These are phyloP conservation scores for Fagopyrum tataricum DNA, from an alignment of 148 eudicot genomes.

Conservation along the genomic window DNA sequence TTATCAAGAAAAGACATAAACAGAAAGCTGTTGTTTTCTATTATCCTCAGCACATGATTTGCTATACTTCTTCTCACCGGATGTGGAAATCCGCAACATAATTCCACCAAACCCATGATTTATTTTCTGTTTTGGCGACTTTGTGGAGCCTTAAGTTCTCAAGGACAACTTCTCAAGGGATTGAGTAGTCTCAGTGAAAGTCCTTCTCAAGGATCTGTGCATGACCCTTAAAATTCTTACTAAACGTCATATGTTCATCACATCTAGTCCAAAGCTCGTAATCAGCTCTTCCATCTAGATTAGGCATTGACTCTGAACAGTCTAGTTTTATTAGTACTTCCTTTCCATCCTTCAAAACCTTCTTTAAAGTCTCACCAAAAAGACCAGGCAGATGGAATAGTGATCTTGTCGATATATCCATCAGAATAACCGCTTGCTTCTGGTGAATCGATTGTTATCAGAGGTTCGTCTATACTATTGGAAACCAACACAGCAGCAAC, in stretches of 20 bases:
- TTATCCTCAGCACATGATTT: conserved; percentile 49
- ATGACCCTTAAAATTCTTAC: conserved; percentile 82
- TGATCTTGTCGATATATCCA: conserved; percentile 58
- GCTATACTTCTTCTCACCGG: conserved; percentile 60
- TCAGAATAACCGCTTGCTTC: conserved; percentile 55
- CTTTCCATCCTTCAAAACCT: conserved; percentile 35
- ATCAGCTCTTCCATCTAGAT: conserved; percentile 26
- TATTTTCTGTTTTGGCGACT: conserved; percentile 57
- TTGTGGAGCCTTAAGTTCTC: conserved; percentile 88
- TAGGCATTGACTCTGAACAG: conserved; percentile 94
- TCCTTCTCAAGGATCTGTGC: conserved; percentile 70
- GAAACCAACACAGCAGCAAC: conserved; percentile 81
- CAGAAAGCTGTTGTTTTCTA: background rate
- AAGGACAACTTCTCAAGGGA: conserved; percentile 83
- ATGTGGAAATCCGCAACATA: conserved; percentile 88
- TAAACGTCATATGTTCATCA: conserved; percentile 77
- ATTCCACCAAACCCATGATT: conserved; percentile 99
- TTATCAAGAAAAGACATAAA: background rate
- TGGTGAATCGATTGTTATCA: conserved; percentile 91
- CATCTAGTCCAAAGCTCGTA: conserved; percentile 68
- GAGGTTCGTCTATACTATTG: conserved; percentile 64
- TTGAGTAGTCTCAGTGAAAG: conserved; percentile 47
- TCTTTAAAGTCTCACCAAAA: conserved; percentile 57
- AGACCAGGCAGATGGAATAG: conserved; percentile 57
- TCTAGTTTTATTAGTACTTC: conserved; percentile 68